Conservation (phyloP, 2,329 filamentous ascomycete species). For the Biscogniauxia marginata region DNA sequence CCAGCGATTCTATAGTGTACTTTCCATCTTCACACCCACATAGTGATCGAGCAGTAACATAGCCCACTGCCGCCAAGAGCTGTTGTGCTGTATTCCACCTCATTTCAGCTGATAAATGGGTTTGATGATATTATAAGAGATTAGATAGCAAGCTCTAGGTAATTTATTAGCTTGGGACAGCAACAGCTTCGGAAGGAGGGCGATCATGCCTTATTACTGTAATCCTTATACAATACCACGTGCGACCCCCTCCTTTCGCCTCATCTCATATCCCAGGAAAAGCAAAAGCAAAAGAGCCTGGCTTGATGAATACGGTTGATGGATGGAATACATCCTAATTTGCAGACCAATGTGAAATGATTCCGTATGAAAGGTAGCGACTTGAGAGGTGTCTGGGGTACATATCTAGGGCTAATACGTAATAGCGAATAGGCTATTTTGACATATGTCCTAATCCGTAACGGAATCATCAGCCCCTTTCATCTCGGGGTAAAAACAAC, state of each 20-base stretch:
- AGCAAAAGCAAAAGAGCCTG: background rate
- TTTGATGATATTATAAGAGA: background rate
- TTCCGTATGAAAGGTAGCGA: background rate
- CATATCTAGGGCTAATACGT: background rate
- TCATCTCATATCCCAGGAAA: background rate
- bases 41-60: slow-evolving; percentile 20
- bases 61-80: slow-evolving; percentile 22
- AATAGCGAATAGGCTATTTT: background rate
- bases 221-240: background rate
- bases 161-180: background rate
- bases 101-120: background rate
- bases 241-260: background rate
- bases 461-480: background rate
- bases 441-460: background rate
- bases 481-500: background rate
- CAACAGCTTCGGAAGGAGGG: background rate
- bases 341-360: background rate
- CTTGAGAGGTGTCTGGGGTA: background rate
- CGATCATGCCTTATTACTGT: background rate
- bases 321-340: background rate
- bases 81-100: background rate
- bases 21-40: slow-evolving; percentile 30
- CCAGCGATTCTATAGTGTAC: slow-evolving; percentile 30
- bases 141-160: background rate
- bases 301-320: background rate